A percentile compares a stretch with the other conserved stretches of the same genome.
Evolutionary conservation across 192 early-diverging fungal species (phyloP).

Genomic region (Backusella liffmaniae): DNA sequence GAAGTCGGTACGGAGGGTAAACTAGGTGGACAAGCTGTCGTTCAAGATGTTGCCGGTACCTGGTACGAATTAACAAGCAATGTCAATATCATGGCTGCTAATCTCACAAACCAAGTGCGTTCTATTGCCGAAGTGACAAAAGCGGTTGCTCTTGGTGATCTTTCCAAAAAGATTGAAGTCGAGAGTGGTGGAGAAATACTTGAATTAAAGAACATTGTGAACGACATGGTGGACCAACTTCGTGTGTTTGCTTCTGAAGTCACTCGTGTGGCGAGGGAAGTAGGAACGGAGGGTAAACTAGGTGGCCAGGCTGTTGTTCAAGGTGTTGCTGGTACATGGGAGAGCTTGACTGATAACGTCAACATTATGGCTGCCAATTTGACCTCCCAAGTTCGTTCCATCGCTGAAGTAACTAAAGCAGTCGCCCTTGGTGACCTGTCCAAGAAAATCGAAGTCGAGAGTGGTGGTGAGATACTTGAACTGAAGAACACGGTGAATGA

Average conservation of each 20-base stretch:
- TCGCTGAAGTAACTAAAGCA: constrained; percentile 72
- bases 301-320: constrained; percentile 51
- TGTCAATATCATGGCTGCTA: constrained; percentile 67
- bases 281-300: constrained; percentile 55
- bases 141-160: constrained; percentile 62
- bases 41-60: constrained; percentile 59
- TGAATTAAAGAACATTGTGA: constrained; percentile 68
- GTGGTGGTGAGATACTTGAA: constrained; percentile 54
- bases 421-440: constrained; percentile 53
- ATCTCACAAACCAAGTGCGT: constrained; percentile 66
- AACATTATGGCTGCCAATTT: constrained; percentile 74
- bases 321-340: constrained; percentile 62
- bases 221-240: constrained; percentile 70
- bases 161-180: constrained; percentile 61
- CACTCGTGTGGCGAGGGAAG: constrained; percentile 47
- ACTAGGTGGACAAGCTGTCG: constrained; percentile 56
- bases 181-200: constrained; percentile 66
- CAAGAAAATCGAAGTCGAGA: constrained; percentile 50
- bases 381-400: constrained; percentile 77
- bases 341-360: constrained; percentile 60
- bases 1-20: constrained; percentile 63
- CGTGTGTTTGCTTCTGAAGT: constrained; percentile 58
- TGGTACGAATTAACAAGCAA: constrained; percentile 69
- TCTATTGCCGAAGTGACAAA: constrained; percentile 66
- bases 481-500: constrained; percentile 61